A percentile compares a stretch with the other conserved stretches of the same genome.
These are phyloP conservation scores for Biscogniauxia marginata DNA, from an alignment of 2,329 filamentous ascomycete genomes.

Conservation along the genomic window DNA sequence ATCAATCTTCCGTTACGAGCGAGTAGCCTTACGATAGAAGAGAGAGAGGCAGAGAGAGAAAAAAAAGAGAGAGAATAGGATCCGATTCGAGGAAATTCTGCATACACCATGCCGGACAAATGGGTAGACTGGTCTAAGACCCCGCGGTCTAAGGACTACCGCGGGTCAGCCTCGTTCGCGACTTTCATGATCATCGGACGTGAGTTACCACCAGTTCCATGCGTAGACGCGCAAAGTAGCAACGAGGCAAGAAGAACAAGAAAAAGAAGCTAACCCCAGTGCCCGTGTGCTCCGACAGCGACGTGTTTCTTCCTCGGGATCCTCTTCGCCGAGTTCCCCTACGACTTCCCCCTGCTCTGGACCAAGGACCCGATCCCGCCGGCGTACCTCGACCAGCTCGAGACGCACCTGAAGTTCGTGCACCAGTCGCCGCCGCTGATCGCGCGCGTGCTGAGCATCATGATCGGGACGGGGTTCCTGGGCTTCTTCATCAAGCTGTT, in stretches of 20 bases:
- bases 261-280: background rate
- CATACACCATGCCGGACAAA: conserved; percentile 30
- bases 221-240: conserved; percentile 9
- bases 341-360: conserved; percentile 90
- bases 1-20: background rate
- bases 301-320: conserved; percentile 98
- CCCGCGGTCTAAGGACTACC: conserved; percentile 56
- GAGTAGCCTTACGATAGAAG: too few relatives aligned
- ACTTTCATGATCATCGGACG: conserved; percentile 96
- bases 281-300: conserved; percentile 52
- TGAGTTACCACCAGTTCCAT: conserved; percentile 49
- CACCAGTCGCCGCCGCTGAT: conserved; percentile 91
- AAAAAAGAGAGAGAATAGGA: background rate
- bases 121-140: conserved; percentile 57
- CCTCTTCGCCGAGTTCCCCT: conserved; percentile 93
- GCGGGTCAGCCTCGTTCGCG: conserved; percentile 73
- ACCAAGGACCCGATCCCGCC: conserved; percentile 63
- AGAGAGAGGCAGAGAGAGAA: background rate
- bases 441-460: conserved; percentile 89
- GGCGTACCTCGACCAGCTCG: conserved; percentile 78
- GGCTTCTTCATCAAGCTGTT: conserved; percentile 95
- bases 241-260: background rate
- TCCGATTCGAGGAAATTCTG: too few relatives aligned
- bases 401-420: conserved; percentile 86
- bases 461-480: conserved; percentile 80